Evolutionary conservation across 1,139 yeast genomes (phyloP).

Genomic region (Hansenula sp.): DNA sequence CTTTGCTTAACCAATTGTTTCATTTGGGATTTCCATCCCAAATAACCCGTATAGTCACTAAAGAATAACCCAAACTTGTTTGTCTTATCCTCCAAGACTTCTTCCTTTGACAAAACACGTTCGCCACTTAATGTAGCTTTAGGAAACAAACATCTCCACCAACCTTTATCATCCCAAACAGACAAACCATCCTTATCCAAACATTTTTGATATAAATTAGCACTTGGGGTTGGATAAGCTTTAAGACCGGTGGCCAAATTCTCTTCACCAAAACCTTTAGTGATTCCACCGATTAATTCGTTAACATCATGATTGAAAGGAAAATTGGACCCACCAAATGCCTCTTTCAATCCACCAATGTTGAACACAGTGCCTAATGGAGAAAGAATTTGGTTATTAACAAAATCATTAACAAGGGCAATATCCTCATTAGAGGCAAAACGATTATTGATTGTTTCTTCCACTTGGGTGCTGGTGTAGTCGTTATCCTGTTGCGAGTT

Average conservation of each 20-base stretch:
- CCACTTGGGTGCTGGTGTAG: conserved; percentile 7
- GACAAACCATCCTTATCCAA: conserved; percentile 59
- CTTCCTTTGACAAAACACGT: conserved; percentile 49
- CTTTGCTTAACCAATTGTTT: conserved; percentile 35
- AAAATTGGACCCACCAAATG: background rate
- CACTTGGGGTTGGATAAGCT: conserved; percentile 61
- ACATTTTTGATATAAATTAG: conserved; percentile 60
- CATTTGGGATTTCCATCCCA: conserved; percentile 67
- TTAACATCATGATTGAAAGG: conserved; percentile 1
- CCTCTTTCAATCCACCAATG: background rate
- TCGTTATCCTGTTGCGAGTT: conserved; percentile 5
- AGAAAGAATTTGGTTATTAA: conserved; percentile 1
- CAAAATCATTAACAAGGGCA: conserved; percentile 6
- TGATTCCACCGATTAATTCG: conserved; percentile 5
- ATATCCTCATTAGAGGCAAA: conserved; percentile 2
- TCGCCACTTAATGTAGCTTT: conserved; percentile 26
- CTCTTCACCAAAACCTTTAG: conserved; percentile 12
- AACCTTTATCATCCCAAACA: conserved; percentile 76
- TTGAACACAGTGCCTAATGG: background rate
- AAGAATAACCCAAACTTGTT: conserved; percentile 47
- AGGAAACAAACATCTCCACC: conserved; percentile 88
- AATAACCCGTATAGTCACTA: conserved; percentile 56
- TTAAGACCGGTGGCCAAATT: conserved; percentile 39
- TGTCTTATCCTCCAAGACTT: conserved; percentile 32
- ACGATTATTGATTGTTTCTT: background rate